These are phyloP conservation scores for Corymbia calophylla DNA, from an alignment of 441 rosid genomes.

Conservation along the genomic window DNA sequence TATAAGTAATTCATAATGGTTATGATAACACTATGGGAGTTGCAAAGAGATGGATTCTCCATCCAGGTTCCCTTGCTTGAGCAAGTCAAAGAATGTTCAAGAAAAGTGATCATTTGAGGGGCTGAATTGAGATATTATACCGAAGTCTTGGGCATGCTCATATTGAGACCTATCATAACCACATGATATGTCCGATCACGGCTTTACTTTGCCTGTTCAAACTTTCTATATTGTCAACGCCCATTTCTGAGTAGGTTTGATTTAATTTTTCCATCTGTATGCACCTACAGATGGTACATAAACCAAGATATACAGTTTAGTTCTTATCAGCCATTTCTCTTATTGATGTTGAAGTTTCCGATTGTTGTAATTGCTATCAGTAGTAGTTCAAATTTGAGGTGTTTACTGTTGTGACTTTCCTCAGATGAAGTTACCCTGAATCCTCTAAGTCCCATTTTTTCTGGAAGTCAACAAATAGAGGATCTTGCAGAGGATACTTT, in stretches of 20 bases:
- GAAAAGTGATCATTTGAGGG: background rate
- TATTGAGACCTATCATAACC: background rate
- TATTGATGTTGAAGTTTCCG: background rate
- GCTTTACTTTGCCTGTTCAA: background rate
- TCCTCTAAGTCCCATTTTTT: conserved; percentile 35
- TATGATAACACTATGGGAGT: background rate
- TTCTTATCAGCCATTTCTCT: background rate
- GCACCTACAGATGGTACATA: background rate
- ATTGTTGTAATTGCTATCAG: background rate
- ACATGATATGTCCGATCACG: background rate
- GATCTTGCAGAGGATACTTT: conserved; percentile 39
- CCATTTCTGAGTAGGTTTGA: background rate
- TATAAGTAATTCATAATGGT: background rate
- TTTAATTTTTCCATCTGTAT: background rate
- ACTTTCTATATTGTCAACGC: background rate
- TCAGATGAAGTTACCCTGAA: conserved; percentile 26
- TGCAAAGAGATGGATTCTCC: background rate
- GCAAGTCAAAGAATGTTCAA: background rate
- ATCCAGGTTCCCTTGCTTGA: background rate
- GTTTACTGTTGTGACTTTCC: background rate
- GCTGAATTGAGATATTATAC: background rate
- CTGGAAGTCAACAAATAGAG: conserved; percentile 27
- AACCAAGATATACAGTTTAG: background rate
- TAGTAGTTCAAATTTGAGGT: background rate
- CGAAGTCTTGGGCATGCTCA: background rate